Evolutionary conservation across 2,329 filamentous ascomycete species (phyloP), one percentile per base, ranked within the genome.

Genomic region (Sphaerulina vaccinii): DNA sequence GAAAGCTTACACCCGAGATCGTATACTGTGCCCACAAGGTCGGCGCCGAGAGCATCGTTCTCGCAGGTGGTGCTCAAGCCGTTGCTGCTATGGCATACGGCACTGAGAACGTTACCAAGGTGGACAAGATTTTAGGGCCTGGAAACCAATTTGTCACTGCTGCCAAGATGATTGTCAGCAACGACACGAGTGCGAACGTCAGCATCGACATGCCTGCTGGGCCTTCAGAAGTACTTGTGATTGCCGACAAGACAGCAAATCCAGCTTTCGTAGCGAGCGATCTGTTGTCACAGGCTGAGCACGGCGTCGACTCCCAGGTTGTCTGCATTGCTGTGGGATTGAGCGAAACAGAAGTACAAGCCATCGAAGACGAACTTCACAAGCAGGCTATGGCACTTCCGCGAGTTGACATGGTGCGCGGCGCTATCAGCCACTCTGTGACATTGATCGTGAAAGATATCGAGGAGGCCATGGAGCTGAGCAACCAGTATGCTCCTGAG

Each of bases 61-160:
- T 99, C 21, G 93, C 93, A 9, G 93, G 93, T 56, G 93, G 93
- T 56, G 93, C 92, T 0, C 93, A 99, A 74, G 93, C 93, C 37
- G 85, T 99, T 32, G 93, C 92, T 16, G 93, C 93, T 41, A 87
- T 99, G 86, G 93, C 93, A 2, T 99, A 99, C 73, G 93, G 93
- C 41, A 99, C 93, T 0, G 87, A 96, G 72, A 92, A 85, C 62
- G 84, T 99, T 44, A 88, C 79, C 71, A 99, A 99, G 76, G 93
- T 99, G 6, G 93, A 99, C 79, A 99, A 99, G 82, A 96, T 99
- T 62, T 83, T 97, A 10, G 93, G 93, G 0, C 93, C 93, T 2
- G 93, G 93, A 29, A 99, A 99, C 73, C 93, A 97, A 71, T 99
- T 97, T 68, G 93, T 99, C 35, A 99, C 93, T 0, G 93, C 93